Percentiles rank a stretch among this genome's conserved stretches.
Conservation (phyloP, 2,329 filamentous ascomycete species). For the Lecanicillium sp. region DNA sequence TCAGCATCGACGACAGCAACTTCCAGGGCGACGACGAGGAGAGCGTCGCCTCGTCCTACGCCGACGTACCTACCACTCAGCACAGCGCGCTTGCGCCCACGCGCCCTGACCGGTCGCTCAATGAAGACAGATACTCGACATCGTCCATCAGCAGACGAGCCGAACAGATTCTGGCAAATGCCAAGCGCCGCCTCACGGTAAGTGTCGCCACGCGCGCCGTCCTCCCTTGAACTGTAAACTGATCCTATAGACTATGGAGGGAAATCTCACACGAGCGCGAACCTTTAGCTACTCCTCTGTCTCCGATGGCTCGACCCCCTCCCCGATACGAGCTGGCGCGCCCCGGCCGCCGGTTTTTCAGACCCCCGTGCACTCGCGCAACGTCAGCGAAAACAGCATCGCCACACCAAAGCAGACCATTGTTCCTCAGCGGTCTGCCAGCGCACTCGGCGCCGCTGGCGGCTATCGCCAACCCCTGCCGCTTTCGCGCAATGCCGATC, state of each 20-base stretch:
- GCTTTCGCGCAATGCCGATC: constrained; percentile 39
- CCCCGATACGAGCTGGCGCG: constrained; percentile 37
- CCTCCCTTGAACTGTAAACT: no score
- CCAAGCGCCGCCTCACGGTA: constrained; percentile 82
- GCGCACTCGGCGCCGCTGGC: constrained; percentile 54
- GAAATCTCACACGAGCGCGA: constrained; percentile 75
- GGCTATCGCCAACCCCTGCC: constrained; percentile 48
- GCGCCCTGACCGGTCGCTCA: constrained; percentile 7
- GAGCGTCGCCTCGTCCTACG: constrained; percentile 54
- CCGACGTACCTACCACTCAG: constrained; percentile 29
- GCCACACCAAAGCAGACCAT: constrained; percentile 18
- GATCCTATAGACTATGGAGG: constrained; percentile 79
- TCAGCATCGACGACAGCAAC: constrained; percentile 58
- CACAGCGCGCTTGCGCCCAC: neutral
- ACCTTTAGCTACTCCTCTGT: constrained; percentile 45
- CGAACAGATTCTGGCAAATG: constrained; percentile 86
- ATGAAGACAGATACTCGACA: constrained; percentile 61
- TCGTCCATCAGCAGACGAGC: constrained; percentile 73
- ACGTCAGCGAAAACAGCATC: constrained; percentile 27
- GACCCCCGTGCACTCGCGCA: constrained; percentile 23
- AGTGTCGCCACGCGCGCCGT: constrained; percentile 36
- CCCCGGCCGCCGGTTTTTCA: constrained; percentile 19
- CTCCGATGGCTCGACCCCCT: constrained; percentile 48
- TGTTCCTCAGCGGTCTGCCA: constrained; percentile 53
- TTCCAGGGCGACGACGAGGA: constrained; percentile 65